Evolutionary conservation across 1,139 yeast species (phyloP), one percentile per base, ranked within the genome.

Genomic region (Kodamaea plutei): DNA sequence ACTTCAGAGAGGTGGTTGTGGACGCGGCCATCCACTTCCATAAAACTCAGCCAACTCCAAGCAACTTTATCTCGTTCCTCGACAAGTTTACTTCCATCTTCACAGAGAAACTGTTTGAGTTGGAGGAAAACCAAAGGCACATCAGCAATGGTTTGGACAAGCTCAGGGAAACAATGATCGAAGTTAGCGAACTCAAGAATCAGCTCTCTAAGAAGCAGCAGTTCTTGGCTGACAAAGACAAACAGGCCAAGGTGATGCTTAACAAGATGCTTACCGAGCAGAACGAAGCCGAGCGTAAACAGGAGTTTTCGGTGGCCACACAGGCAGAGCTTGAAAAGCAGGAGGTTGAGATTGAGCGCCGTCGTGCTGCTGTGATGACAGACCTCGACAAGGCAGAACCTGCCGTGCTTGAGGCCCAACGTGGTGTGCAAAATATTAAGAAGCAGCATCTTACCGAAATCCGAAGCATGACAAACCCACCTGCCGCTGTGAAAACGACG

Each of bases 371-470:
- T 4, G 96, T 87, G 0, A 52, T 77, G 56, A 54, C 56, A 7
- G 93, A 85, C 35, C 67, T 91, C 21, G 79, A 75, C 11, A 61
- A 67, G 7, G 95, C 91, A 0, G 95, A 87, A 46, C 96, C 96
- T 0, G 83, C 93, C 2, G 82, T 89, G 5, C 41, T 74, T 3
- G 94, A 83, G 42, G 97, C 97, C 0, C 85, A 82, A 47, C 61
- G 73, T 38, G 94, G 95, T 15, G 97, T 91, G 10, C 84, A 84
- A 44, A 84, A 85, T 47, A 91, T 91, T 42, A 88, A 88, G 55
- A 91, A 89, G 52, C 95, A 85, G 41, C 96, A 91, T 48, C 65
- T 91, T 26, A 84, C 94, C 0, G 98, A 91, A 54, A 64, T 91
- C 23, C 64, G 96, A 47, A 82, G 96, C 21, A 84, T 91, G 94